Evolutionary conservation across 2,329 filamentous ascomycete genomes (phyloP), one percentile per base, ranked within the genome.

Genomic region (Raffaelea deltoideospora): DNA sequence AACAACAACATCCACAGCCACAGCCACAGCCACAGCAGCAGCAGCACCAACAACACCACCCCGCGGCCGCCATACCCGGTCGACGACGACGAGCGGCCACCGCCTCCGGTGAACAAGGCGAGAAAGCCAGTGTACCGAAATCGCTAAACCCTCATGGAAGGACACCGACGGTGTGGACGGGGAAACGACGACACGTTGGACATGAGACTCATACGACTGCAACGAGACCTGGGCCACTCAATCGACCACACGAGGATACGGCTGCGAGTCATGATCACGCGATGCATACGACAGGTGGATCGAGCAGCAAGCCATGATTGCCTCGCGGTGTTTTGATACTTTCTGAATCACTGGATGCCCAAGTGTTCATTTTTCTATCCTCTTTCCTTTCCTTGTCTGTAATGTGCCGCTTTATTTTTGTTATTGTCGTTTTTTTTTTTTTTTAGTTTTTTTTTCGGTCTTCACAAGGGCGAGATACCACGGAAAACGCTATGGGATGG

Each of bases 71-170:
- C 86, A 1, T 95, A 95, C 53, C 88, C 88, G 0, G 59, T 83
- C 33, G 77, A 76, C 32, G 72, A 92, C 49, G 81, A 79, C 20
- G 78, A 80, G 20, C 85, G 86, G 15, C 88, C 80, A 21, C 87
- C 88, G 15, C 88, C 88, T 3, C 65, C 72, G 7, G 85, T 92
- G 8, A 92, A 93, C 49, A 81, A 85, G 69, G 76, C 80, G 31
- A 74, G 78, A 47, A 95, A 95, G 55, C 88, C 88, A 1, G 78
- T 81, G 34, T 83, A 78, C 35, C 41, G 42, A 5, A 28, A 19
- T 17, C 39, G 43, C 13, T 47, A 40, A 34, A 6, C 11, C 23
- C 7, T 18, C 26, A 14, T 13, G 26, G 26, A 5, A 27, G 33
- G 31, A 40, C 17, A 35, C 31, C 8, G 36, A 38, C 32, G 37